These are phyloP conservation scores for Fusarium oxysporum DNA, from an alignment of 2,329 filamentous ascomycete species.

Conservation along the genomic window DNA sequence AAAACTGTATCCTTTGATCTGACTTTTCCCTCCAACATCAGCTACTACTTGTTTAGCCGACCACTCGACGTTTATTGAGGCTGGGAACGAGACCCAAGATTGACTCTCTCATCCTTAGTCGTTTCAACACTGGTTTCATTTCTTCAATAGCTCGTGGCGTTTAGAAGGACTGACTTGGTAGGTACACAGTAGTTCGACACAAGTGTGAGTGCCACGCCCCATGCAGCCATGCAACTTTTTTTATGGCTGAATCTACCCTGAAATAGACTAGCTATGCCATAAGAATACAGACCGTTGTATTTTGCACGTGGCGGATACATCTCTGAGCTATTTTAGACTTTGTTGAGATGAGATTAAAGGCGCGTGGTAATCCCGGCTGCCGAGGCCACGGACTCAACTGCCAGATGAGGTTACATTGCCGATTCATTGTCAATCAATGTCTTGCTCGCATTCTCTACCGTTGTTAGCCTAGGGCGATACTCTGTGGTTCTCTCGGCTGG, in stretches of 20 bases:
- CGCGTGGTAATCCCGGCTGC: neutral
- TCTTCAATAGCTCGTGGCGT: neutral
- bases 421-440: constrained; percentile 2
- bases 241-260: neutral
- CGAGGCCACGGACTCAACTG: constrained; percentile 1
- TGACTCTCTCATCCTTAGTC: neutral
- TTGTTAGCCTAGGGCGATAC: neutral
- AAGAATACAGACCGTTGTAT: constrained; percentile 4
- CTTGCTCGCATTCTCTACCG: neutral
- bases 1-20: neutral
- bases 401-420: constrained; percentile 26
- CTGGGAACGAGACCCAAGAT: neutral
- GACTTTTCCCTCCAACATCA: neutral
- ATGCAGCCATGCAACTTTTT: neutral
- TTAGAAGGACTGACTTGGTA: neutral
- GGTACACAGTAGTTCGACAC: neutral
- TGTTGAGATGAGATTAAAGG: constrained; percentile 3
- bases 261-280: constrained; percentile 1
- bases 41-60: neutral
- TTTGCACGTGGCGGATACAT: constrained; percentile 18
- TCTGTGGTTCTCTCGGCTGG: neutral
- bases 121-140: neutral
- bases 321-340: constrained; percentile 6
- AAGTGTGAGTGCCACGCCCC: neutral
- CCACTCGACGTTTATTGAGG: neutral